Evolutionary conservation across 331 rosid genomes (phyloP).

Genomic region (Prunus yedoensis): DNA sequence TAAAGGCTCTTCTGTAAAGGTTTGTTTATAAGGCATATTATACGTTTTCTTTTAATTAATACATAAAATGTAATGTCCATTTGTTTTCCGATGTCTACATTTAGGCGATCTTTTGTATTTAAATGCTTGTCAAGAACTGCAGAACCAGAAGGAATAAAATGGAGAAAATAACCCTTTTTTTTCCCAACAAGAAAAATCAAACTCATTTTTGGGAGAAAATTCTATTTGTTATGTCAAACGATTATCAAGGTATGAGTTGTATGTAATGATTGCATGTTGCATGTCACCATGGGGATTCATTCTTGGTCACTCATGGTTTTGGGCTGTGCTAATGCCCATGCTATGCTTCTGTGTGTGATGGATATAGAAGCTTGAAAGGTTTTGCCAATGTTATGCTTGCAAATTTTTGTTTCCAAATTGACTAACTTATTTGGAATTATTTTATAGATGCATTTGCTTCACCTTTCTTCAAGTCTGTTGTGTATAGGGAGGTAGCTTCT

Average conservation of each 20-base stretch:
- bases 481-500: background rate
- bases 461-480: background rate
- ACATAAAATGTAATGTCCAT: background rate
- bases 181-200: background rate
- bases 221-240: too few relatives aligned
- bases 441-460: slow-evolving; percentile 2
- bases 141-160: slow-evolving; percentile 2
- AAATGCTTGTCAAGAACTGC: background rate
- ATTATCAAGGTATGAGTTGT: slow-evolving; percentile 1
- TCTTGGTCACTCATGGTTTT: slow-evolving; percentile 8
- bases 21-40: slow-evolving; percentile 35
- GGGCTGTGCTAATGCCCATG: background rate
- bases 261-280: background rate
- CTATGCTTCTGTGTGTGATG: background rate
- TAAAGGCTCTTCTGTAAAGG: slow-evolving; percentile 92
- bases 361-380: slow-evolving; percentile 1
- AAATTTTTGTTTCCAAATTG: background rate
- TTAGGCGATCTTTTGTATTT: background rate
- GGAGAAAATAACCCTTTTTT: background rate
- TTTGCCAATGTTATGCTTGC: background rate
- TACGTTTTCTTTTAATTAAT: slow-evolving; percentile 2
- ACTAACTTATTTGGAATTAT: background rate
- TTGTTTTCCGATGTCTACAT: background rate
- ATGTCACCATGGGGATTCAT: background rate
- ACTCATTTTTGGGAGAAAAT: background rate